Base-by-base conservation (phyloP, 1,284 basidiomycete species). In the Ustilago tritici region DNA sequence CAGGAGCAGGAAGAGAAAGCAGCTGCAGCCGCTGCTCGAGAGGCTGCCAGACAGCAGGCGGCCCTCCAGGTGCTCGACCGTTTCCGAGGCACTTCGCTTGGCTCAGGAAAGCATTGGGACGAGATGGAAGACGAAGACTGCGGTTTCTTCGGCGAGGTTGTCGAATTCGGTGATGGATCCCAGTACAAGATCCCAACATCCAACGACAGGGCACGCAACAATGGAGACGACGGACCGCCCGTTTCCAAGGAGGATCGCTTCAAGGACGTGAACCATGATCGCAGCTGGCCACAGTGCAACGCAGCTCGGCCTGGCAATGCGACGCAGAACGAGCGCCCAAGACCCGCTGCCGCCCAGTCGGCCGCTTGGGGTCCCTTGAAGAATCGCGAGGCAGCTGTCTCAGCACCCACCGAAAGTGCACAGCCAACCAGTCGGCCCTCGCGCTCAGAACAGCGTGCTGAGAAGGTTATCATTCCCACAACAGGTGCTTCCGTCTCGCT, bases 111-210 rank as follows among this genome's bases (percentile, higher is more conserved):
- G 56, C 84, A 85, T 47, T 85, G 84, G 84, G 84, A 85, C 63
- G 84, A 85, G 66, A 76, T 85, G 74, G 83, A 83, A 36, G 82
- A 84, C 34, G 82, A 83, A 43, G 79, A 79, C 14, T 79, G 77
- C 14, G 79, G 78, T n/a, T 79, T 79, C 54, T 70, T 84, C 7
- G 83, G 82, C 54, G 84, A 83, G 23, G 84, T 85, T 8, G 81
- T 85, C 54, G 82, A 85, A 35, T 85, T 85, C 56, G 84, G 80
- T 35, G 84, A 85, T 46, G 84, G 84, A 50, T 79, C 77, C 6
- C 81, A 84, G 65, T 85, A 85, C 78, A 83, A 84, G 57, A 79
- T 85, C 17, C 72, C 82, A 0, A 58, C 70, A 1, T 64, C 66
- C 41, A 60, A 64, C 43, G 62, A 81, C n/a, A 73, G 70, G 15